Conservation (phyloP, 2,329 filamentous ascomycete genomes). For the Fusarium sp. region DNA sequence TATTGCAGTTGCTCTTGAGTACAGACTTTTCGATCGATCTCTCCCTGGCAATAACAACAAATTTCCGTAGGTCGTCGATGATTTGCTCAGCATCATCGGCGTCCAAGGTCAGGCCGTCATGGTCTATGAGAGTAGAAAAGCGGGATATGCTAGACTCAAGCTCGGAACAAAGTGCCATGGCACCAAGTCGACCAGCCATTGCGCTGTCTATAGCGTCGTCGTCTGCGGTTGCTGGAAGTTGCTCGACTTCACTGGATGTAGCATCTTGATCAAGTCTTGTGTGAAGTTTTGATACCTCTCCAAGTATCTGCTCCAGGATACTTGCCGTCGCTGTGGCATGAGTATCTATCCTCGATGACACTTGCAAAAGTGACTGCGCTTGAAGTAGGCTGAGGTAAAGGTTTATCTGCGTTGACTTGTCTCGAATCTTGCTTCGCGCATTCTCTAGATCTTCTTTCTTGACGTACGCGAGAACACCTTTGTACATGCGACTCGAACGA, state of each 20-base stretch:
- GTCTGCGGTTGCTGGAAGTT: neutral
- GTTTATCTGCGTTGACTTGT: constrained; percentile 15
- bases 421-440: constrained; percentile 9
- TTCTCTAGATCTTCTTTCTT: constrained; percentile 23
- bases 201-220: neutral
- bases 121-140: neutral
- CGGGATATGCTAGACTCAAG: constrained; percentile 22
- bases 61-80: constrained; percentile 16
- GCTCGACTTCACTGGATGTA: neutral
- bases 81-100: constrained; percentile 28
- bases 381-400: constrained; percentile 25
- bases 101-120: constrained; percentile 5
- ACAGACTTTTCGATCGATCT: neutral
- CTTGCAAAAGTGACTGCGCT: constrained; percentile 6
- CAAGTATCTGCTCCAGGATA: constrained; percentile 14
- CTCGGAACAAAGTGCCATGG: constrained; percentile 12
- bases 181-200: neutral
- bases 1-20: fast-evolving
- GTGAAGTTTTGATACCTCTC: constrained; percentile 9
- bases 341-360: constrained; percentile 2
- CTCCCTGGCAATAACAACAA: constrained; percentile 8
- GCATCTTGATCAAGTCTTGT: neutral
- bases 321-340: constrained; percentile 1
- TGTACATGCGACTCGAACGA: neutral
- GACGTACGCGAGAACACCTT: neutral